phyloP scores from a whole-genome alignment of 2,329 filamentous ascomycete species.

The Colletotrichum plurivorum region DNA sequence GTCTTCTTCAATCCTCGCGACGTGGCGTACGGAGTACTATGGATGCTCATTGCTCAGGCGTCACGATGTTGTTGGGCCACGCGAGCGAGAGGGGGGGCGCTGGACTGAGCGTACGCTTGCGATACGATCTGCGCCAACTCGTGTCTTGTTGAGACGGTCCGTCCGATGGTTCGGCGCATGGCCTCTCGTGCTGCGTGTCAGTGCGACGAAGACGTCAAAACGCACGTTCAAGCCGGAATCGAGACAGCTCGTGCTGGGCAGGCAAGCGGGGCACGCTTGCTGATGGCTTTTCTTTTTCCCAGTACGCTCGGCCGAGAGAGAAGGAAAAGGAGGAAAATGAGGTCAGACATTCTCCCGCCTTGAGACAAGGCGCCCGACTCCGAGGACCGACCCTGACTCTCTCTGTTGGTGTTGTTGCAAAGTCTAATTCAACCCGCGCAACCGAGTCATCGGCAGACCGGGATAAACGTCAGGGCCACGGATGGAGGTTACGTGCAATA shows the following conservation, averaged over 20 bases:
- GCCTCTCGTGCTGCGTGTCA: conserved; percentile 8
- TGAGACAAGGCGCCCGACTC: conserved; percentile 13
- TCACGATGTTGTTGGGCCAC: not conserved
- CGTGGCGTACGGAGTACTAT: conserved; percentile 8
- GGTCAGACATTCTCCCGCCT: not conserved
- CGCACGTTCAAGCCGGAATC: not conserved
- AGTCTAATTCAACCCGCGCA: conserved; percentile 17
- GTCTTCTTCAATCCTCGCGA: not conserved
- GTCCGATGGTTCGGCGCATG: conserved; percentile 2
- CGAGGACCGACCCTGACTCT: too few relatives aligned
- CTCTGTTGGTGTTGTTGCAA: conserved; percentile 13
- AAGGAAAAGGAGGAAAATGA: conserved; percentile 5
- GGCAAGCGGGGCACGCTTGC: not conserved
- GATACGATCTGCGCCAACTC: not conserved
- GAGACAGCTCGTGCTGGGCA: not conserved
- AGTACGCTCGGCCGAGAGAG: conserved; percentile 4
- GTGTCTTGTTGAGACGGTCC: conserved; percentile 7
- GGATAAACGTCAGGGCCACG: conserved; percentile 4
- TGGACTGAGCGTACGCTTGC: not conserved
- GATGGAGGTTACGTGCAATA: not conserved
- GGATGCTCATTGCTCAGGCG: not conserved
- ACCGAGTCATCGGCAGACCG: conserved; percentile 5
- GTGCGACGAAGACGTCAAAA: conserved; percentile 18
- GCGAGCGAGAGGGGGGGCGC: not conserved
- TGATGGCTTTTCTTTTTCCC: not conserved